Conservation (phyloP, 139 green algal genomes). For the Coelastrella sp. region DNA sequence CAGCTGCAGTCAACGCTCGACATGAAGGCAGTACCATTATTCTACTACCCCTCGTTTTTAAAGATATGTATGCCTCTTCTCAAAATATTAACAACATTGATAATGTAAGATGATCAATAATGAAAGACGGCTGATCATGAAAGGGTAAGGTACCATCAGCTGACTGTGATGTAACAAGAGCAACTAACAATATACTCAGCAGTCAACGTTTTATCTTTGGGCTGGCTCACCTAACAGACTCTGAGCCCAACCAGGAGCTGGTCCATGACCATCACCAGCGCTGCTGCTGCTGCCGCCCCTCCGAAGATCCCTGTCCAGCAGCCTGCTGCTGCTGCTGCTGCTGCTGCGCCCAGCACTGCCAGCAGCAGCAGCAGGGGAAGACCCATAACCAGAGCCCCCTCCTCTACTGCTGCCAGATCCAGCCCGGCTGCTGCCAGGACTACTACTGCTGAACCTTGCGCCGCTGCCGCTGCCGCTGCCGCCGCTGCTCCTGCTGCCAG, state of each 20-base stretch:
- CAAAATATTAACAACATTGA: too few relatives aligned
- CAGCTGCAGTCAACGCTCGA: too few relatives aligned
- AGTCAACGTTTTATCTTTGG: too few relatives aligned
- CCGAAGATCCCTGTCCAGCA: background rate
- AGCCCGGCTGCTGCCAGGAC: background rate
- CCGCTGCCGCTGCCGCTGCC: background rate
- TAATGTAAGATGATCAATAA: too few relatives aligned
- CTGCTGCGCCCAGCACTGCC: background rate
- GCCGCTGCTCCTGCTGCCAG: background rate
- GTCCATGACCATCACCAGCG: slow-evolving; percentile 8
- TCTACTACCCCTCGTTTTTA: too few relatives aligned
- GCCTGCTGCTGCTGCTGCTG: background rate
- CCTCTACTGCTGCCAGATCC: background rate
- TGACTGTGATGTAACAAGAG: too few relatives aligned
- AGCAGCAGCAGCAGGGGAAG: background rate
- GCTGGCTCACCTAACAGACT: slow-evolving; percentile 38
- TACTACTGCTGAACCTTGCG: too few relatives aligned
- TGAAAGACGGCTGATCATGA: too few relatives aligned
- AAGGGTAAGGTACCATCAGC: too few relatives aligned
- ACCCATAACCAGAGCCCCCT: background rate
- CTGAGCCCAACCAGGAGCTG: slow-evolving; percentile 18
- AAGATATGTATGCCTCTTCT: too few relatives aligned
- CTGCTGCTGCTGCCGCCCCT: slow-evolving; percentile 23
- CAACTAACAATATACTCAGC: too few relatives aligned
- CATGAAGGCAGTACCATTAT: too few relatives aligned